Percentiles rank a stretch among this genome's conserved stretches.
phyloP scores from a whole-genome alignment of 2,329 filamentous ascomycete species.

The Lachnellula occidentalis region DNA sequence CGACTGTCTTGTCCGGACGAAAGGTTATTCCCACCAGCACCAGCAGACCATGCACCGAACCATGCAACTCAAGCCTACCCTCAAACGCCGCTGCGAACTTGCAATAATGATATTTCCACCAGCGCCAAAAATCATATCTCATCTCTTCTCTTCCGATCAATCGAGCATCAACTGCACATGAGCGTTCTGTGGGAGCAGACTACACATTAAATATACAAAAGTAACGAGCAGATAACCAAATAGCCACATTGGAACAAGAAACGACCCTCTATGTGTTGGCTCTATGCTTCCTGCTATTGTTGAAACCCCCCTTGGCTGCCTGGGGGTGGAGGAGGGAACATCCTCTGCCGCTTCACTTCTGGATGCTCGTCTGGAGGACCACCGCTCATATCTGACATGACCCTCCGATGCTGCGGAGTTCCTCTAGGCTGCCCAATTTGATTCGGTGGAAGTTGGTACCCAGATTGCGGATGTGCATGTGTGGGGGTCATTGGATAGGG shows the following conservation, averaged over 20 bases:
- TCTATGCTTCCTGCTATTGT: constrained; percentile 12
- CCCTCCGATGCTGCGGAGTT: constrained; percentile 23
- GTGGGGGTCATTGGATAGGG: constrained; percentile 28
- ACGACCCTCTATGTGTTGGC: too few species aligned
- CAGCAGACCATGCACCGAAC: neutral
- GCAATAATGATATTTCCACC: constrained; percentile 4
- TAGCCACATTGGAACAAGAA: too few species aligned
- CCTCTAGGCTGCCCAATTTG: constrained; percentile 20
- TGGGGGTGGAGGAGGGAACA: constrained; percentile 22
- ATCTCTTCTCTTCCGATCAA: constrained; percentile 2
- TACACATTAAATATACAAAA: constrained; percentile 11
- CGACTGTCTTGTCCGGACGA: neutral
- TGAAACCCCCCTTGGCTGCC: constrained; percentile 14
- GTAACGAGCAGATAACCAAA: too few species aligned
- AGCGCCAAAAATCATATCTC: constrained; percentile 8
- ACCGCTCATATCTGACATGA: constrained; percentile 28
- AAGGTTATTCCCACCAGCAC: neutral
- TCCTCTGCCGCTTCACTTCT: constrained; percentile 29
- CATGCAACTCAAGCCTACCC: neutral
- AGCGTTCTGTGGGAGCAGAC: neutral
- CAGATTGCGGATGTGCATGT: constrained; percentile 21
- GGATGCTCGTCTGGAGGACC: constrained; percentile 22
- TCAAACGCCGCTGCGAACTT: neutral
- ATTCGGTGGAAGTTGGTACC: constrained; percentile 17
- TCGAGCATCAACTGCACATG: neutral